Percentiles rank a stretch among this genome's conserved stretches.
Evolutionary conservation across 164 flowering plant genomes (phyloP).

Genomic region (Berberis thunbergii): DNA sequence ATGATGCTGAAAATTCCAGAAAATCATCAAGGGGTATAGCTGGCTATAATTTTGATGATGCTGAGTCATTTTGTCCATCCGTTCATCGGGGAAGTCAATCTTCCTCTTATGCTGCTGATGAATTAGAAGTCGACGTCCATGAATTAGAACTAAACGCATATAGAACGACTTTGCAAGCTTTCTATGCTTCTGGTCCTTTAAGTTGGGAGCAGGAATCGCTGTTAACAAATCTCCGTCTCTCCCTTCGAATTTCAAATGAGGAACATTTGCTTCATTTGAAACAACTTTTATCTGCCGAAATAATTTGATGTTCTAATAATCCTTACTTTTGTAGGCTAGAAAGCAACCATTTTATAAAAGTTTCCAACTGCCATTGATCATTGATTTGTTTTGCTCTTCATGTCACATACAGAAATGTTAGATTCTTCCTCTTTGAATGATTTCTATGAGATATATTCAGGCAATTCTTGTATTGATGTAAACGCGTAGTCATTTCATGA

Average conservation of each 20-base stretch:
- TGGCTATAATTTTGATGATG: slow-evolving; percentile 18
- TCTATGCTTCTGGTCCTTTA: slow-evolving; percentile 50
- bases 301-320: slow-evolving; percentile 8
- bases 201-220: slow-evolving; percentile 51
- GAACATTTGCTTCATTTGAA: slow-evolving; percentile 41
- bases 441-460: no score
- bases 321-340: neutral
- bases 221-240: slow-evolving; percentile 43
- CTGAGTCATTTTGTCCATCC: slow-evolving; percentile 26
- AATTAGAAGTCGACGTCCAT: slow-evolving; percentile 27
- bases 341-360: neutral
- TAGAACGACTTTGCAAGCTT: slow-evolving; percentile 29
- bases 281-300: slow-evolving; percentile 24
- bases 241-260: slow-evolving; percentile 42
- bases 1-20: slow-evolving; percentile 2
- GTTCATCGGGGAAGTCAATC: slow-evolving; percentile 6
- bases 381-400: no score
- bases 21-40: slow-evolving; percentile 5
- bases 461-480: no score
- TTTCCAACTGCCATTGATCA: neutral
- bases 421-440: no score
- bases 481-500: no score
- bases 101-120: slow-evolving; percentile 1
- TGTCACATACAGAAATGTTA: no score
- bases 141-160: slow-evolving; percentile 37